These are phyloP conservation scores for Senna siamea DNA, from an alignment of 306 rosid species.

Conservation along the genomic window DNA sequence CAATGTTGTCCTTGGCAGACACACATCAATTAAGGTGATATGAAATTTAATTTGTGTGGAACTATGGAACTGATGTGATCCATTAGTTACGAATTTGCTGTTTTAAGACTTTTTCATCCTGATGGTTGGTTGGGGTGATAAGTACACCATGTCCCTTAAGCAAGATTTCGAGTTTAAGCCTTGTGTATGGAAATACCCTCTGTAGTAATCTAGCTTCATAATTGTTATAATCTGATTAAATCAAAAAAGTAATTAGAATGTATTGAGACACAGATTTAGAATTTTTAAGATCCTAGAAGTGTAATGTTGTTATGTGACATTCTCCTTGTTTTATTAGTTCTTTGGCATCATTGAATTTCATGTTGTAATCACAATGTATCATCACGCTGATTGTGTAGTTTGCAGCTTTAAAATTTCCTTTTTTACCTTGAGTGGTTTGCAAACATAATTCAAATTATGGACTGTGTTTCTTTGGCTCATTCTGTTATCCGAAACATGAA, in stretches of 20 bases:
- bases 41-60: not conserved
- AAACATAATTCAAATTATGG: not conserved
- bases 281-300: not conserved
- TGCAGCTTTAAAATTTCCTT: constrained; percentile 17
- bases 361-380: constrained; percentile 20
- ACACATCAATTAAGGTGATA: not conserved
- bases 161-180: no score
- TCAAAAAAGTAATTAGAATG: not conserved
- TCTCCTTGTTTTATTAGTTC: constrained; percentile 21
- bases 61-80: constrained; percentile 5
- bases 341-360: constrained; percentile 21
- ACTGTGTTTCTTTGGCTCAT: constrained; percentile 16
- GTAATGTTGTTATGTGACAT: not conserved
- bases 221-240: not conserved
- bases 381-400: constrained; percentile 23
- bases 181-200: no score
- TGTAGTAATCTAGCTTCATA: not conserved
- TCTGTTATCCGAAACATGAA: constrained; percentile 29
- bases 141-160: no score
- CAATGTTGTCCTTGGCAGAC: constrained; percentile 8
- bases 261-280: constrained; percentile 1
- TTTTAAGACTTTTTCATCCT: not conserved
- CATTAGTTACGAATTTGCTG: constrained; percentile 10
- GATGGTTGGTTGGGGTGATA: no score
- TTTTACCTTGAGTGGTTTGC: constrained; percentile 4